Conservation (phyloP, 345 rosid genomes). For the Pseudoturritis turrita region DNA sequence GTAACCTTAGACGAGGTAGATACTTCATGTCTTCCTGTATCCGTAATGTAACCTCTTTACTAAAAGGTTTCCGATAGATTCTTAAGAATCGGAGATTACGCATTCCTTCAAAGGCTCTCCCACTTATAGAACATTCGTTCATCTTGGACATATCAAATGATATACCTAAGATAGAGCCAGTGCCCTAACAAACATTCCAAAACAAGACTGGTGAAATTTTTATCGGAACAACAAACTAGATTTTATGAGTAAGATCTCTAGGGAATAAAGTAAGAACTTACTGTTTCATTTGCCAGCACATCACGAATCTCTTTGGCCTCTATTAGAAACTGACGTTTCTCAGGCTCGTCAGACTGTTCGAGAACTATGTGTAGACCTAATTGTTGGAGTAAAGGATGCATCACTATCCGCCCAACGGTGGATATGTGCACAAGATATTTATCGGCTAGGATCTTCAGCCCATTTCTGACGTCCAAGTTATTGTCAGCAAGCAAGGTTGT, state of each 20-base stretch:
- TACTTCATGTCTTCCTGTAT: too few species aligned
- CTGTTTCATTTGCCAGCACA: constrained; percentile 3
- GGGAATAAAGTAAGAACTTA: not conserved
- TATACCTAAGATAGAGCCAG: constrained; percentile 10
- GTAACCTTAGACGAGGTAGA: too few species aligned
- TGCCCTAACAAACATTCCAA: constrained; percentile 7
- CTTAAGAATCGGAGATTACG: not conserved
- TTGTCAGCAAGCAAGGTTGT: not conserved
- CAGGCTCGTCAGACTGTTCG: not conserved
- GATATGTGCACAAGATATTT: constrained; percentile 14
- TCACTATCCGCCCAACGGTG: not conserved
- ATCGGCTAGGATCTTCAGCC: not conserved
- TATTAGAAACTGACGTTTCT: constrained; percentile 13
- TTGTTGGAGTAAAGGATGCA: constrained; percentile 28
- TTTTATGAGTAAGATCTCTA: not conserved
- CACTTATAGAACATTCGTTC: fast-evolving
- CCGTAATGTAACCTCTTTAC: too few species aligned
- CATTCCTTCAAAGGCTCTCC: constrained; percentile 5
- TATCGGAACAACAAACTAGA: not conserved
- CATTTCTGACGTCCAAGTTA: not conserved
- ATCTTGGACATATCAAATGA: not conserved
- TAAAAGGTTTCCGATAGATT: too few species aligned
- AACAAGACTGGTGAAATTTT: not conserved
- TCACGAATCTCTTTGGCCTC: not conserved
- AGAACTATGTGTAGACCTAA: constrained; percentile 11